Base-by-base conservation (phyloP, 2,329 filamentous ascomycete species). In the Penicillium sp. region DNA sequence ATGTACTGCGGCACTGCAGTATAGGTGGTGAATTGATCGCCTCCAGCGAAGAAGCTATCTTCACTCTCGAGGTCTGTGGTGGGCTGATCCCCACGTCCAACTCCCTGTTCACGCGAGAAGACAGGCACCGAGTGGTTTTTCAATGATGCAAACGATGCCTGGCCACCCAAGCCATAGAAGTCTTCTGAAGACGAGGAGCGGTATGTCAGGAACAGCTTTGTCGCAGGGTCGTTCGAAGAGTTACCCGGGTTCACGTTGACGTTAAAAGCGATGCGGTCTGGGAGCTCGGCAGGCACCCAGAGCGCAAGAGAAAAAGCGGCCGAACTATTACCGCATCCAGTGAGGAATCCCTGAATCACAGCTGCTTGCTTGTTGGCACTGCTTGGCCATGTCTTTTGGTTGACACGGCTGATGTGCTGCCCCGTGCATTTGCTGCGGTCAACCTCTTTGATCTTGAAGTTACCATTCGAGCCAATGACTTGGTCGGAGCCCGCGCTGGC, bases 21-120 rank as follows among this genome's bases (percentile, higher is more conserved):
- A 59, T 77, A 77, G 1, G 74, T 71, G 4, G 74, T 77, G 64
- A 71, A 73, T 8, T 62, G 57, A 52, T 73, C 65, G 22, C 74
- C 74, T 16, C 75, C 75, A 14, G 65, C 60, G 40, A 70, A 68
- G 56, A 64, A 68, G 58, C 67, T 65, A 19, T 66, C 57, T n/a
- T 59, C 25, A 28, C 43, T 63, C 48, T 69, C 61, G 1, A 68
- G 62, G 10, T 48, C 30, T 10, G 68, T 70, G 11, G 65, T 63
- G 0, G 68, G 68, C 56, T 70, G 59, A 25, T 70, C 68, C 16
- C 68, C 68, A 25, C 68, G 68, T 13, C 68, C 68, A 13, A 70
- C 68, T 25, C 68, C 68, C 42, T 68, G 66, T 38, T 70, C 68
- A 7, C 68, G 63, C 2, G 66, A 67, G 55, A 70, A 70, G 19